phyloP scores from a whole-genome alignment of 129 eudicot genomes.

The Erigeron canadensis region DNA sequence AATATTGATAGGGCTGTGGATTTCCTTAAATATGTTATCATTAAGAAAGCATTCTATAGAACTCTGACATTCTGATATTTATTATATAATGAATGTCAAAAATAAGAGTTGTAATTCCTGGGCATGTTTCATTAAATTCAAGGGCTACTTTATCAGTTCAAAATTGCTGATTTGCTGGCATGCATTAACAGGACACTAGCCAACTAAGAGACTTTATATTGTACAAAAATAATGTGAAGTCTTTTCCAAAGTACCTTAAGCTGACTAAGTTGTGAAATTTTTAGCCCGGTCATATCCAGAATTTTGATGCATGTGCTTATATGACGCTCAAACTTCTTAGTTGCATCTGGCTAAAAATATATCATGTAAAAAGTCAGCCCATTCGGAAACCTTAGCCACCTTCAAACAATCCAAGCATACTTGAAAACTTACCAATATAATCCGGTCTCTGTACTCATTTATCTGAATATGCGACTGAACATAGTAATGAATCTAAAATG shows the following conservation, averaged over 20 bases:
- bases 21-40: background rate
- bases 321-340: slow-evolving; percentile 59
- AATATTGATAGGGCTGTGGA: background rate
- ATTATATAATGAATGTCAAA: too few species aligned
- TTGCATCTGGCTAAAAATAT: slow-evolving; percentile 60
- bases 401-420: slow-evolving; percentile 14
- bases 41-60: background rate
- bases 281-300: slow-evolving; percentile 94
- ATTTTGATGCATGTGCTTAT: slow-evolving; percentile 79
- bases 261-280: slow-evolving; percentile 78
- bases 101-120: too few species aligned
- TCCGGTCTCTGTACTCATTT: slow-evolving; percentile 93
- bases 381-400: background rate
- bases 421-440: slow-evolving; percentile 59
- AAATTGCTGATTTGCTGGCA: background rate
- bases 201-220: background rate
- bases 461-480: slow-evolving; percentile 97
- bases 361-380: slow-evolving; percentile 6
- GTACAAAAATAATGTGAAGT: background rate
- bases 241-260: slow-evolving; percentile 55
- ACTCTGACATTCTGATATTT: background rate
- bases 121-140: too few species aligned
- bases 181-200: background rate
- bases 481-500: slow-evolving; percentile 76
- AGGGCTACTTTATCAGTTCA: background rate